Conservation (phyloP, 2,329 filamentous ascomycete genomes). For the Calonectria henricotiae region DNA sequence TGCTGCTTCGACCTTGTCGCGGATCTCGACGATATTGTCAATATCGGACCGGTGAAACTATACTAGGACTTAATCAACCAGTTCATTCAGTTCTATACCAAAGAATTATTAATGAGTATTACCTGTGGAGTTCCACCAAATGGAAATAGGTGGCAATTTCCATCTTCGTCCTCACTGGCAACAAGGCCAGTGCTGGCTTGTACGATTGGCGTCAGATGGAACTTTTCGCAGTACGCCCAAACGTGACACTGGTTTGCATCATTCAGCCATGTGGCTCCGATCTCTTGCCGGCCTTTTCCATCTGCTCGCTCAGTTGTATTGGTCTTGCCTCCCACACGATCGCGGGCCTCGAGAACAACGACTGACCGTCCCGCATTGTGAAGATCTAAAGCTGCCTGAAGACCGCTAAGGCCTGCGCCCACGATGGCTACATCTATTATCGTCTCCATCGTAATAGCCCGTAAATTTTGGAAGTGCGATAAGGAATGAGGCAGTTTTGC, state of each 20-base stretch:
- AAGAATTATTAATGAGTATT: background rate
- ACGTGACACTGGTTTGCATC: slow-evolving; percentile 34
- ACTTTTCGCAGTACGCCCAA: slow-evolving; percentile 28
- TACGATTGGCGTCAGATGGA: slow-evolving; percentile 26
- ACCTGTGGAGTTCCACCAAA: slow-evolving; percentile 26
- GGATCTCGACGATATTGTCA: background rate
- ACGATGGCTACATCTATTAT: slow-evolving; percentile 4
- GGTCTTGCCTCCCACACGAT: slow-evolving; percentile 34
- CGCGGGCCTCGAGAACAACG: slow-evolving; percentile 25
- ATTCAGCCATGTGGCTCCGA: slow-evolving; percentile 35
- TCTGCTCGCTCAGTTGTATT: slow-evolving; percentile 13
- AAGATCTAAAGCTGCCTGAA: slow-evolving; percentile 34
- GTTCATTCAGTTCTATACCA: fast-evolving
- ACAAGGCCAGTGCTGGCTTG: slow-evolving; percentile 22
- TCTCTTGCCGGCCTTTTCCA: slow-evolving; percentile 21
- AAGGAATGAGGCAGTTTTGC: background rate
- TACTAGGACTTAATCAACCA: background rate
- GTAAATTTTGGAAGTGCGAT: background rate
- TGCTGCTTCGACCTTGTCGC: background rate
- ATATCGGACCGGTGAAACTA: background rate
- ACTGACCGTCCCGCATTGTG: slow-evolving; percentile 28
- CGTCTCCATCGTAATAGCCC: background rate
- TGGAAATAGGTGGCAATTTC: slow-evolving; percentile 33
- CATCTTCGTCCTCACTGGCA: slow-evolving; percentile 27
- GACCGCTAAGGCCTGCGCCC: slow-evolving; percentile 26